Percentiles rank a stretch among this genome's conserved stretches.
These are phyloP conservation scores for Herpetomonas samuelpessoai DNA, from an alignment of 208 protist genomes.

Conservation along the genomic window DNA sequence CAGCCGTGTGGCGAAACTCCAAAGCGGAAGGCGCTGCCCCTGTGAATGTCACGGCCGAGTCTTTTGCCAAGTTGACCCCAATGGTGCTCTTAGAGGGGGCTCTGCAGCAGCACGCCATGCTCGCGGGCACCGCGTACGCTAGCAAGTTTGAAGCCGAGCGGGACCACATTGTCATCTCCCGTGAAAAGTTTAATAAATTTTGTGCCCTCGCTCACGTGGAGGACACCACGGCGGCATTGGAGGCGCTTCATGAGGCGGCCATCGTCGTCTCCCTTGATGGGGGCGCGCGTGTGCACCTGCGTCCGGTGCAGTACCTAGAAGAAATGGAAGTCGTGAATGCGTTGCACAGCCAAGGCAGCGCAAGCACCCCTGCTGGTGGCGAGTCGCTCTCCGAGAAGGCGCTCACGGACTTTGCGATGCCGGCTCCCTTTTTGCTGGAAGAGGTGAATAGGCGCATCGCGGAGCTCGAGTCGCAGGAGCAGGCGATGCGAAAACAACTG, in stretches of 20 bases:
- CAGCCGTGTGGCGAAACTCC: no score
- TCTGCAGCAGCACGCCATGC: slow-evolving; percentile 43
- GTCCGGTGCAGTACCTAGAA: slow-evolving; percentile 53
- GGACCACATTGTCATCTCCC: slow-evolving; percentile 46
- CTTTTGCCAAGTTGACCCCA: slow-evolving; percentile 40
- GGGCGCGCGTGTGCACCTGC: slow-evolving; percentile 50
- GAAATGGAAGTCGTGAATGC: slow-evolving; percentile 15
- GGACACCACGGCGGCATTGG: slow-evolving; percentile 37
- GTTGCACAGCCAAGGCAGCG: background rate
- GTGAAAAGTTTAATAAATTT: slow-evolving; percentile 44
- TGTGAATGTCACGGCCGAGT: slow-evolving; percentile 9
- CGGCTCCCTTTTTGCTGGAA: slow-evolving; percentile 32
- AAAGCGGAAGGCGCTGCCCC: no score
- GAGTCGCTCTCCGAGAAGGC: background rate
- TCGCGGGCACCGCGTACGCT: slow-evolving; percentile 19
- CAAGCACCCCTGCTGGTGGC: background rate
- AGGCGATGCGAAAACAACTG: slow-evolving; percentile 32
- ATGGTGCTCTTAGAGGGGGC: slow-evolving; percentile 56
- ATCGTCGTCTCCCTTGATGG: slow-evolving; percentile 50
- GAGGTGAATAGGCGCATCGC: slow-evolving; percentile 32
- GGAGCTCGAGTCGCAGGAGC: slow-evolving; percentile 28
- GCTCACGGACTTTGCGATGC: background rate
- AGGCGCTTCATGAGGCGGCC: slow-evolving; percentile 39
- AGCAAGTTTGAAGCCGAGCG: slow-evolving; percentile 9
- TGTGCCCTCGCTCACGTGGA: slow-evolving; percentile 51